Evolutionary conservation across 306 rosid species (phyloP), one percentile per base, ranked within the genome.

Genomic region (Gastrolobium villosum): DNA sequence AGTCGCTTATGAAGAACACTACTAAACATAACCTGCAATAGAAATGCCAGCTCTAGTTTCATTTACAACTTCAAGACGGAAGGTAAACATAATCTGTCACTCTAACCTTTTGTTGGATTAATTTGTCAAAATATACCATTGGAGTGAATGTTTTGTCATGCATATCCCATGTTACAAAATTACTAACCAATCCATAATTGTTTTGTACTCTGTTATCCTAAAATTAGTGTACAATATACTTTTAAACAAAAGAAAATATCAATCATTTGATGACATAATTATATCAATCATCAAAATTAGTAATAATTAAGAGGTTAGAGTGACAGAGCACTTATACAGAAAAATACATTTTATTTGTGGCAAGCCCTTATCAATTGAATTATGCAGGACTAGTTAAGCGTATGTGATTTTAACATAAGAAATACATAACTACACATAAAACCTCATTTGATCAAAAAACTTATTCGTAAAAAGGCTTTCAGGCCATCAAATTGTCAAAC

Each of bases 1-100:
- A 95, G 89, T 34, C 94, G 83, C 82, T 90, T 93, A 41, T 83
- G 88, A 78, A 95, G 95, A 79, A 92, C 91, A 78, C 98, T 91
- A 50, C 92, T 95, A 78, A 95, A 95, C 98, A 91, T 93, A 83
- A 95, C 83, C 99, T 95, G 93, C 87, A 88, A 88, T 30, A 46
- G 60, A 82, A 82, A 82, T 43, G 41, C 26, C 30, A 44, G 71
- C 69, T 61, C 62, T 52, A 46, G 35, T 49, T 69, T 9, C 52
- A 37, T 37, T 76, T 66, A 60, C n/a, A 61, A 44, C 63, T 67
- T 60, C 52, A 32, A 78, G 69, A 85, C 34, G 44, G 62, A 31
- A 57, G 26, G 79, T 65, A 52, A 53, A 64, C 63, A 20, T 20
- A 20, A 20, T 20, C 26, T 20, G 26, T 20, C 26, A 20, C 26